A percentile compares a stretch with the other conserved stretches of the same genome.
These are phyloP conservation scores for Lunasporangiospora selenospora DNA, from an alignment of 192 early-diverging fungal genomes.

Conservation along the genomic window DNA sequence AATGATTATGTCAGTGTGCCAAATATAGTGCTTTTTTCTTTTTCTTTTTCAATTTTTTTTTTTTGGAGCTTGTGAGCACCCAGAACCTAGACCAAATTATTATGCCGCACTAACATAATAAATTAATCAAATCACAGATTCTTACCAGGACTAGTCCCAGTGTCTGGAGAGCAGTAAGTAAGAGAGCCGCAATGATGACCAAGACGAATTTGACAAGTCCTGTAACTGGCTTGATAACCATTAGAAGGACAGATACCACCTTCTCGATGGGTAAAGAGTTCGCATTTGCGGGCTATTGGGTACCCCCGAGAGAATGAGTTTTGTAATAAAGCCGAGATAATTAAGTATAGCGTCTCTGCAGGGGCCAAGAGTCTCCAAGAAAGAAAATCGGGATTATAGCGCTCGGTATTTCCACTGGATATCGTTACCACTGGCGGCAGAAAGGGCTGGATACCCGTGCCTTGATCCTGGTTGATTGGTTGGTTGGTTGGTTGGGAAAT, in stretches of 20 bases:
- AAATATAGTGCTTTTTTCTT: too few species aligned
- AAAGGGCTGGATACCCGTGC: constrained; percentile 93
- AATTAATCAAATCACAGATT: too few species aligned
- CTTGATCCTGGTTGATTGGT: constrained; percentile 74
- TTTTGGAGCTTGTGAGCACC: too few species aligned
- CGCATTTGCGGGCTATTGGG: constrained; percentile 54
- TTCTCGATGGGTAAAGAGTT: constrained; percentile 45
- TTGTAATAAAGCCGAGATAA: background rate
- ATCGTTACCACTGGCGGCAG: constrained; percentile 71
- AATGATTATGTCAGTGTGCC: too few species aligned
- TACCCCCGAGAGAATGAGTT: background rate
- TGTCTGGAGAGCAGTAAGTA: constrained; percentile 52
- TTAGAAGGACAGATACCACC: constrained; percentile 33
- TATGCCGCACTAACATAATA: too few species aligned
- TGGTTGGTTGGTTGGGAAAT: too few species aligned
- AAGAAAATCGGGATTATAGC: too few species aligned
- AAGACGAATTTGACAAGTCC: constrained; percentile 52
- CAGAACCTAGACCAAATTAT: too few species aligned
- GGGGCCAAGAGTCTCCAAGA: background rate
- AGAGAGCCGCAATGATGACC: constrained; percentile 34
- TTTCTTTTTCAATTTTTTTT: too few species aligned
- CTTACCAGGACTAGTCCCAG: constrained; percentile 55
- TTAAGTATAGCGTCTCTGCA: background rate
- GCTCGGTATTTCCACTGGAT: background rate
- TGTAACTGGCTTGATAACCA: constrained; percentile 54